Percentiles rank a stretch among this genome's conserved stretches.
Evolutionary conservation across 2,329 filamentous ascomycete species (phyloP).

Genomic region (Corinectria fuckeliana): DNA sequence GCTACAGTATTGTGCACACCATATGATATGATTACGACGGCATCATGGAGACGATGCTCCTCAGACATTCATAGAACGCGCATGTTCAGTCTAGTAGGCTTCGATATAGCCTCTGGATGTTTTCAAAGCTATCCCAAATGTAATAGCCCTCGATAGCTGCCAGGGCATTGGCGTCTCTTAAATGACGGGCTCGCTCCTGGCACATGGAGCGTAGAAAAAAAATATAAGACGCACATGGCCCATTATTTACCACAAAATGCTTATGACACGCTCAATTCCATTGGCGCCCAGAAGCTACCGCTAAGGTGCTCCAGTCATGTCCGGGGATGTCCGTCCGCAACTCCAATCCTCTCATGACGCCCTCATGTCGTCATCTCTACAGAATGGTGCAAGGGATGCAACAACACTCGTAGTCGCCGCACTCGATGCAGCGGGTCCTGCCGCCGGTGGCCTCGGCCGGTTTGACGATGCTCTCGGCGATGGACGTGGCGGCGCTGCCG

Average conservation of each 20-base stretch:
- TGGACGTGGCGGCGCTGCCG: slow-evolving; percentile 56
- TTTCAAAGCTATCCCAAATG: background rate
- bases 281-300: background rate
- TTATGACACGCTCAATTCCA: background rate
- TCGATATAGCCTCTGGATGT: background rate
- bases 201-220: background rate
- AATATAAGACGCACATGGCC: background rate
- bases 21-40: background rate
- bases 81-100: background rate
- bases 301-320: background rate
- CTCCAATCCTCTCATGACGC: background rate
- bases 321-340: background rate
- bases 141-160: background rate
- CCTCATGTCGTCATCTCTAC: slow-evolving; percentile 39
- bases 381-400: slow-evolving; percentile 62
- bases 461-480: slow-evolving; percentile 59
- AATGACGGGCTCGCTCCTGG: background rate
- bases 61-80: background rate
- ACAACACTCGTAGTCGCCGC: slow-evolving; percentile 53
- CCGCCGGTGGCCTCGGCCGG: slow-evolving; percentile 52
- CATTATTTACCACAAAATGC: background rate
- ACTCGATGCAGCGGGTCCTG: slow-evolving; percentile 39
- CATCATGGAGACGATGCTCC: background rate
- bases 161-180: background rate
- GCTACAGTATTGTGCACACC: background rate